Evolutionary conservation across 108 stramenopile genomes (phyloP), one percentile per base, ranked within the genome.

Genomic region (Parmales sp.): DNA sequence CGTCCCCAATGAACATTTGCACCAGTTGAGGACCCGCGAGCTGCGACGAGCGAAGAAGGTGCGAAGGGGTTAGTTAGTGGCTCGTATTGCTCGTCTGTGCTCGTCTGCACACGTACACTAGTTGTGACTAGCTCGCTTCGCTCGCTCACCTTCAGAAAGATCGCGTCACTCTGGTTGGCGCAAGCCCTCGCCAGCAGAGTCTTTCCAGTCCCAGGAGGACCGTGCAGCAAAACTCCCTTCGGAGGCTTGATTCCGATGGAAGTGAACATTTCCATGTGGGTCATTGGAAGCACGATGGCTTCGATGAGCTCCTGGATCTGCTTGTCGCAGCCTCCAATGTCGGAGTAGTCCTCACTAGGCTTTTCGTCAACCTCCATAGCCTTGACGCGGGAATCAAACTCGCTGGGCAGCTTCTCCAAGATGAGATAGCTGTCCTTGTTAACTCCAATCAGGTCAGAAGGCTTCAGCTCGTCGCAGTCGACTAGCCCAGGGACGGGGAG

Each of bases 381-480:
- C 81, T 97, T 95, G 31, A 97, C 96, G 9, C 98, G 83, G 9
- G 89, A 89, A 73, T 99, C 98, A 69, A 94, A 98, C 88, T 99
- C 98, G n/a, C 91, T 90, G 0, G 98, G 98, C 38, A 99, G 77
- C 84, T 99, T 99, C 82, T 99, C 98, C 25, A 99, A 76, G 73
- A 99, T 95, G 19, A 99, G 87, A 75, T 99, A 98, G 20, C 91
- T 92, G 73, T 99, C 98, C 82, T 99, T 99, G 89, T 99, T 99
- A 54, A 95, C 95, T 29, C 97, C 99, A 11, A 99, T 95, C 66
- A 99, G 76, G 71, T 99, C 99, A 31, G 89, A 90, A 6, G 99
- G 99, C 68, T 84, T 86, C 38, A 99, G 87, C 69, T 98, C 96
- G 1, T 93, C 75, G 37, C 89, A 74, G 72, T 90, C 81, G n/a